Evolutionary conservation across 1,284 basidiomycete genomes (phyloP).

Genomic region (Ustilago cynodontis): DNA sequence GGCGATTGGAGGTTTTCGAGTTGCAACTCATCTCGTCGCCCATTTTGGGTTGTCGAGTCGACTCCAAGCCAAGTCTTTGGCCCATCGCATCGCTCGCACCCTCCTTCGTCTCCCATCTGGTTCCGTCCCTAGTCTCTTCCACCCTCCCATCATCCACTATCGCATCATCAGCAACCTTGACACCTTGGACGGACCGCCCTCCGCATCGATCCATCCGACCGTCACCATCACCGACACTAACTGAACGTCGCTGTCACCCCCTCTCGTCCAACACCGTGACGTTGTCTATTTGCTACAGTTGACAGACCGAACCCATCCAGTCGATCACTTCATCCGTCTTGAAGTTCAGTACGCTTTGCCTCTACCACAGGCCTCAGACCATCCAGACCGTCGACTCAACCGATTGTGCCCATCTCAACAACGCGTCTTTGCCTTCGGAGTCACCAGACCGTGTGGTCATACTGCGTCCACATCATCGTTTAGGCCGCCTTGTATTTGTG

Average conservation of each 20-base stretch:
- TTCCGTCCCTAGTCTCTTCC: slow-evolving; percentile 27
- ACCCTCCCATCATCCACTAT: slow-evolving; percentile 2
- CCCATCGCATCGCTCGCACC: not conserved
- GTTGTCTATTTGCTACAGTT: too few species aligned
- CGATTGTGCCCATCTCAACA: not conserved
- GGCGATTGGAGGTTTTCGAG: slow-evolving; percentile 7
- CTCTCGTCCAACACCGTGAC: too few species aligned
- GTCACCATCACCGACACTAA: slow-evolving; percentile 1
- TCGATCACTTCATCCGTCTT: not conserved
- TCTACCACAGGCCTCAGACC: not conserved
- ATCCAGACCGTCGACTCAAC: not conserved
- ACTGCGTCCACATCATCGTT: not conserved
- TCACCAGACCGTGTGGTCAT: not conserved
- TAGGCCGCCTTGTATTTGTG: slow-evolving; percentile 24
- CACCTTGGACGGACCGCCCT: not conserved
- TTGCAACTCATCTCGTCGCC: not conserved
- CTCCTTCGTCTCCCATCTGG: slow-evolving; percentile 2
- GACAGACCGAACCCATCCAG: not conserved
- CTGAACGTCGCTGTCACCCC: too few species aligned
- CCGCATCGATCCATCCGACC: not conserved
- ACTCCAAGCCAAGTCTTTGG: not conserved
- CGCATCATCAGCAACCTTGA: slow-evolving; percentile 1
- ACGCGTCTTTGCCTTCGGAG: not conserved
- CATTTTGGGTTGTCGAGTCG: slow-evolving; percentile 9
- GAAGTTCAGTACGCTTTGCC: too few species aligned